A percentile compares a stretch with the other conserved stretches of the same genome.
phyloP scores from a whole-genome alignment of 352 stramenopile species.

The Globisporangium solare region DNA sequence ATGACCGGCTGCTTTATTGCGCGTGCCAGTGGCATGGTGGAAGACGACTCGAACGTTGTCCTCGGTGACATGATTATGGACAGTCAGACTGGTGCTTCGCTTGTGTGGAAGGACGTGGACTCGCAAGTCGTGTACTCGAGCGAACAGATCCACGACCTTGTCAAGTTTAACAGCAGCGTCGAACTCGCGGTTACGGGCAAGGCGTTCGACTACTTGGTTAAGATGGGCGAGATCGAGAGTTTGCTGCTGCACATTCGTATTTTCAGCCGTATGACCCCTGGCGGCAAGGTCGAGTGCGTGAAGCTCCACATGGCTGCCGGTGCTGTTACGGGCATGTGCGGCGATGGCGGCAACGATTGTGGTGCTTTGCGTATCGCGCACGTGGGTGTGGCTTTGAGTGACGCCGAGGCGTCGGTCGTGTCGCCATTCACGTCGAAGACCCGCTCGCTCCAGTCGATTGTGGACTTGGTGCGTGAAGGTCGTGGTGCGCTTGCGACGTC shows the following conservation, averaged over 20 bases:
- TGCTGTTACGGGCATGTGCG: constrained; percentile 77
- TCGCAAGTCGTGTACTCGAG: constrained; percentile 41
- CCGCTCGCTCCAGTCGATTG: constrained; percentile 64
- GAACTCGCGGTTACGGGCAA: constrained; percentile 70
- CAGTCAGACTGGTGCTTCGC: constrained; percentile 21
- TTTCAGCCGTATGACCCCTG: constrained; percentile 76
- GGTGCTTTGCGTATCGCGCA: constrained; percentile 88
- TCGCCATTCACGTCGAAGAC: constrained; percentile 88
- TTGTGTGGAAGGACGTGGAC: constrained; percentile 70
- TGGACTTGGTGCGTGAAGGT: constrained; percentile 79
- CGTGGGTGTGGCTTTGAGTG: constrained; percentile 87
- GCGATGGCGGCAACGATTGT: constrained; percentile 89
- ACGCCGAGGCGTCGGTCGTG: constrained; percentile 85
- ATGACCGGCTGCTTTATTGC: constrained; percentile 80
- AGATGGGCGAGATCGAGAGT: constrained; percentile 52
- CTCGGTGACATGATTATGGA: constrained; percentile 57
- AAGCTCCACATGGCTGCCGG: constrained; percentile 59
- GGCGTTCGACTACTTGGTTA: constrained; percentile 65
- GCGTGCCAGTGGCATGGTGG: constrained; percentile 57
- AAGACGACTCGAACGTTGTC: constrained; percentile 36
- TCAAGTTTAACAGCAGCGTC: constrained; percentile 28
- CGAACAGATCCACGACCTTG: constrained; percentile 44
- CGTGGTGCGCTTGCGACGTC: constrained; percentile 77
- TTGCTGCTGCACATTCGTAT: constrained; percentile 70
- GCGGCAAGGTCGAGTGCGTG: constrained; percentile 69